Conservation (phyloP, 2,329 filamentous ascomycete genomes). For the Fusarium abutilonis region DNA sequence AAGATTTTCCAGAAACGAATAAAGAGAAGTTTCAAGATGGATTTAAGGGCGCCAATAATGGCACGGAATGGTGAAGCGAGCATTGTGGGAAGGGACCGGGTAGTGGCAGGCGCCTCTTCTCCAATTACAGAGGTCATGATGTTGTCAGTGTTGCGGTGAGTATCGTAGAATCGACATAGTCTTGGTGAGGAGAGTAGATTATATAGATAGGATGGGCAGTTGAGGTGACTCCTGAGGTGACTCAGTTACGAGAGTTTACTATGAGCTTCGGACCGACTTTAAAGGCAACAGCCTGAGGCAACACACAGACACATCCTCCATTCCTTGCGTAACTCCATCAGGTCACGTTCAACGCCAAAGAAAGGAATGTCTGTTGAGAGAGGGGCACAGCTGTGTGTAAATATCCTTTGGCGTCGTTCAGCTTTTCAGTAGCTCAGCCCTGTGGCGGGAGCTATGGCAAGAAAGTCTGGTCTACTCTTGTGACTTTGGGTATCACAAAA, state of each 20-base stretch:
- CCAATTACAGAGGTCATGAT: constrained; percentile 4
- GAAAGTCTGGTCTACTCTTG: not conserved
- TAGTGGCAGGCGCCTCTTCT: not conserved
- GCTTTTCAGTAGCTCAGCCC: not conserved
- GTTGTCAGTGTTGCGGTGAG: not conserved
- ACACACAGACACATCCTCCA: not conserved
- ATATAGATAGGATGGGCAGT: too few relatives aligned
- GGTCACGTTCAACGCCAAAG: not conserved
- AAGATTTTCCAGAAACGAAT: constrained; percentile 22
- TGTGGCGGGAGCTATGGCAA: constrained; percentile 1
- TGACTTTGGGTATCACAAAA: not conserved
- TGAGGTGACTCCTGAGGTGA: too few relatives aligned
- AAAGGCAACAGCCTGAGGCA: not conserved
- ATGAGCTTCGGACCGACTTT: not conserved
- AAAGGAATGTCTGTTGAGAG: not conserved
- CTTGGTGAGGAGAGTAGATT: too few relatives aligned
- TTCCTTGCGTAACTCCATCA: not conserved
- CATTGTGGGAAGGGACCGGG: not conserved
- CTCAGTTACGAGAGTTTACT: too few relatives aligned
- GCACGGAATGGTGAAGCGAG: not conserved
- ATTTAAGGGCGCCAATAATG: not conserved
- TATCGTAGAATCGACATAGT: too few relatives aligned
- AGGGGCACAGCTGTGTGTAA: not conserved
- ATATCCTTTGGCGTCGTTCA: not conserved
- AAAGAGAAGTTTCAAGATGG: constrained; percentile 10